Conservation (phyloP, 139 green algal genomes). For the Chlamydomonas asymmetrica region DNA sequence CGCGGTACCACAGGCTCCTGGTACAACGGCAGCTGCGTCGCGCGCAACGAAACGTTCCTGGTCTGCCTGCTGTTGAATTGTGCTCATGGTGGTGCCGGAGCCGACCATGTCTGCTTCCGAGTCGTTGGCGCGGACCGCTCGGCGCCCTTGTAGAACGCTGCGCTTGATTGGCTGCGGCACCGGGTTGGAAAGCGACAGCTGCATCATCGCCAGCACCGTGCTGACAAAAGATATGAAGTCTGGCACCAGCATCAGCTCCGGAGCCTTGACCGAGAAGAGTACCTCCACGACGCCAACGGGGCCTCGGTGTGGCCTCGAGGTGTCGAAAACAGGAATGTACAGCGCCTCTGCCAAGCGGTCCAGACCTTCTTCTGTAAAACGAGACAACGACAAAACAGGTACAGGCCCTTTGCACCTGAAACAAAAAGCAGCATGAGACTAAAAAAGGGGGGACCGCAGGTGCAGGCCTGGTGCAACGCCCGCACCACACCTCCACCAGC, state of each 20-base stretch:
- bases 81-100: too few relatives aligned
- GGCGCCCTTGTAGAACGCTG: slow-evolving; percentile 42
- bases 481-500: background rate
- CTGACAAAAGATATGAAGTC: slow-evolving; percentile 48
- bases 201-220: slow-evolving; percentile 25
- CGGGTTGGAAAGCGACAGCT: slow-evolving; percentile 48
- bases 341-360: slow-evolving; percentile 42
- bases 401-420: background rate
- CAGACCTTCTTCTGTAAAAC: slow-evolving; percentile 20
- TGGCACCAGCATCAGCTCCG: slow-evolving; percentile 42
- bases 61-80: too few relatives aligned
- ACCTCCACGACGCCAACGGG: slow-evolving; percentile 51
- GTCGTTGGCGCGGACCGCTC: too few relatives aligned
- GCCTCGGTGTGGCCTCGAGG: slow-evolving; percentile 12
- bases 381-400: background rate
- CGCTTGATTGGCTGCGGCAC: slow-evolving; percentile 41
- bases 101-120: too few relatives aligned
- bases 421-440: background rate
- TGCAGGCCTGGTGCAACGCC: background rate
- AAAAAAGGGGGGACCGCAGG: background rate
- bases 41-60: too few relatives aligned
- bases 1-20: too few relatives aligned
- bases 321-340: slow-evolving; percentile 52
- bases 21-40: too few relatives aligned
- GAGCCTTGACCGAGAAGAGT: slow-evolving; percentile 32